These are phyloP conservation scores for Pyrus hybrid DNA, from an alignment of 331 rosid species.

Conservation along the genomic window DNA sequence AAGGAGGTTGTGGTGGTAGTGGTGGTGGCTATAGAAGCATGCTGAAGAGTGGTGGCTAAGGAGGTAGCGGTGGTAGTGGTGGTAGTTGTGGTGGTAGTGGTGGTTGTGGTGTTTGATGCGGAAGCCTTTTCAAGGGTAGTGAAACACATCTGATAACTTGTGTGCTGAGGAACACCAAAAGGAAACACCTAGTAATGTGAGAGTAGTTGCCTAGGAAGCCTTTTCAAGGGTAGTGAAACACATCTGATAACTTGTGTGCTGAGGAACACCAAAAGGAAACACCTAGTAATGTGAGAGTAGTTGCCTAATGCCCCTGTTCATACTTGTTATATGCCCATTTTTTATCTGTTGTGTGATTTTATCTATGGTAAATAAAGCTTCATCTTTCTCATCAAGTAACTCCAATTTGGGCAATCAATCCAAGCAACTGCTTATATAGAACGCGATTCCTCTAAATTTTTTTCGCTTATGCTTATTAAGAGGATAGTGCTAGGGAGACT, in stretches of 20 bases:
- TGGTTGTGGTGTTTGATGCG: conserved; percentile 9
- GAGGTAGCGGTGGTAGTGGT: conserved; percentile 23
- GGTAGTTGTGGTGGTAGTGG: not conserved
- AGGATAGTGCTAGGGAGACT: no score
- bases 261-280: conserved; percentile 18
- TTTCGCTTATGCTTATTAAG: no score
- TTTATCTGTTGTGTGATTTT: no score
- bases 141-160: not conserved
- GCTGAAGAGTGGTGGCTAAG: conserved; percentile 8
- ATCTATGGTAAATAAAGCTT: no score
- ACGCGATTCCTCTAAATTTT: no score
- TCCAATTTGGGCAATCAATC: no score
- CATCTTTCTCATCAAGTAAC: no score
- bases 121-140: conserved; percentile 13
- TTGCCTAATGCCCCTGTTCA: not conserved
- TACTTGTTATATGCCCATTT: no score
- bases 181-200: not conserved
- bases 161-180: conserved; percentile 15
- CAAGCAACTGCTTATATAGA: no score
- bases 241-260: conserved; percentile 5
- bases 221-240: not conserved
- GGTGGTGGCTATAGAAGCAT: conserved; percentile 14
- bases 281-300: not conserved
- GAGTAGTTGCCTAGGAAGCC: no score
- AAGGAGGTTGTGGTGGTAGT: conserved; percentile 23